Evolutionary conservation across 768 basidiomycete genomes (phyloP).

Genomic region (Crucibulum laeve): DNA sequence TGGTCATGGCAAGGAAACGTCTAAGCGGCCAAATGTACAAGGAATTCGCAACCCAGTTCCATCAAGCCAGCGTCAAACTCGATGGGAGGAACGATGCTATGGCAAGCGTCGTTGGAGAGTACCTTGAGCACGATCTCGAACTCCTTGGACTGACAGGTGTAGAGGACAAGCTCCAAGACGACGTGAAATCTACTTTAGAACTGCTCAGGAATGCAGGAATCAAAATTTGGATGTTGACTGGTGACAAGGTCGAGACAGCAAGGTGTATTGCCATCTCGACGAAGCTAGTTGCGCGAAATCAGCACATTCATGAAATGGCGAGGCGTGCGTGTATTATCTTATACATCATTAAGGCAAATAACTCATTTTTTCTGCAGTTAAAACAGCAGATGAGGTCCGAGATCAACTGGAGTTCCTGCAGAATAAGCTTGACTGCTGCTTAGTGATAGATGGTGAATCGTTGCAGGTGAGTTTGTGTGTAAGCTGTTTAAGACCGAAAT

Average conservation of each 20-base stretch:
- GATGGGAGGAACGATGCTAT: constrained; percentile 84
- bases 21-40: constrained; percentile 65
- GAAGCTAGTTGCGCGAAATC: constrained; percentile 91
- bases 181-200: constrained; percentile 92
- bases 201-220: constrained; percentile 92
- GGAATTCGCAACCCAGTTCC: constrained; percentile 69
- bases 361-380: constrained; percentile 49
- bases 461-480: constrained; percentile 59
- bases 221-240: constrained; percentile 99
- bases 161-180: constrained; percentile 97
- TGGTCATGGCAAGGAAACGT: constrained; percentile 86
- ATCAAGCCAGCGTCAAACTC: constrained; percentile 72
- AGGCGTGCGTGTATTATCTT: constrained; percentile 56
- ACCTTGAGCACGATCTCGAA: constrained; percentile 87
- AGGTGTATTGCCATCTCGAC: constrained; percentile 97
- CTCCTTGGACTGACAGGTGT: constrained; percentile 95
- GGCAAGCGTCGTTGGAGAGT: constrained; percentile 64
- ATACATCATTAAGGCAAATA: constrained; percentile 1
- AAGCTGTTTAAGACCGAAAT: not conserved
- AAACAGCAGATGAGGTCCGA: constrained; percentile 76
- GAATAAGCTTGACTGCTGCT: constrained; percentile 93
- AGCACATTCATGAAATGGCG: constrained; percentile 95
- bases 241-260: constrained; percentile 98
- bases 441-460: constrained; percentile 98
- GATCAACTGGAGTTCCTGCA: constrained; percentile 91